Evolutionary conservation across 139 green algal genomes (phyloP), one percentile per base, ranked within the genome.

Genomic region (Mychonastes homosphaera): DNA sequence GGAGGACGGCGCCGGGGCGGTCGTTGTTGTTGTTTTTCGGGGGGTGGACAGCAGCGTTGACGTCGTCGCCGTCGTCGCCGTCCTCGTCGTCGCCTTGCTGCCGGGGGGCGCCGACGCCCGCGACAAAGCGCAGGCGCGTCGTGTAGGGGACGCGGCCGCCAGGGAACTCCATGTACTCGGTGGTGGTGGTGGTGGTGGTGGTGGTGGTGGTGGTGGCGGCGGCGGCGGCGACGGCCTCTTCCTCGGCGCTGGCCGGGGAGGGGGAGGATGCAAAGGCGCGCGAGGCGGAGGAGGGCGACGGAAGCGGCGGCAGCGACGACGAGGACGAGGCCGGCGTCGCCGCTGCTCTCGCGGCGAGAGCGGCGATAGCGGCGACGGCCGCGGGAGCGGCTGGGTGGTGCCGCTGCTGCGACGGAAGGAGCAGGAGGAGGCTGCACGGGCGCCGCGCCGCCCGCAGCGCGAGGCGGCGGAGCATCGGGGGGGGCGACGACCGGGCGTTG

Each of bases 71-170:
- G n/a, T n/a, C n/a, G n/a, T n/a, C n/a, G n/a, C n/a, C n/a, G n/a
- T n/a, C n/a, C n/a, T n/a, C n/a, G n/a, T n/a, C n/a, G n/a, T n/a
- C 36, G 12, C 36, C 36, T 10, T 13, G 46, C 19, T 53, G 32
- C 1, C 38, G 23, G 8, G 53, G 34, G 1, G 38, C 32, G 10
- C 55, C 32, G 33, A 63, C 29, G 6, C 74, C 77, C 2, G 79
- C 80, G 18, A 57, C 2, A 19, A 78, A 80, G 2, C 13, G 4
- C n/a, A 82, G 61, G 27, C 32, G 8, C 9, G 23, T 19, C 1
- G 76, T 83, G 55, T 83, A 87, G 12, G 77, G 79, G 13, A 88
- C 65, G 0, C 46, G 53, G 19, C 79, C 76, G 12, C 71, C 79
- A 8, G 79, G 79, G 12, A 85, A 79, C 18, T 86, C 74, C 40